Evolutionary conservation across 805 yeast species (phyloP), one percentile per base, ranked within the genome.

Genomic region (Torulaspora quercuum): DNA sequence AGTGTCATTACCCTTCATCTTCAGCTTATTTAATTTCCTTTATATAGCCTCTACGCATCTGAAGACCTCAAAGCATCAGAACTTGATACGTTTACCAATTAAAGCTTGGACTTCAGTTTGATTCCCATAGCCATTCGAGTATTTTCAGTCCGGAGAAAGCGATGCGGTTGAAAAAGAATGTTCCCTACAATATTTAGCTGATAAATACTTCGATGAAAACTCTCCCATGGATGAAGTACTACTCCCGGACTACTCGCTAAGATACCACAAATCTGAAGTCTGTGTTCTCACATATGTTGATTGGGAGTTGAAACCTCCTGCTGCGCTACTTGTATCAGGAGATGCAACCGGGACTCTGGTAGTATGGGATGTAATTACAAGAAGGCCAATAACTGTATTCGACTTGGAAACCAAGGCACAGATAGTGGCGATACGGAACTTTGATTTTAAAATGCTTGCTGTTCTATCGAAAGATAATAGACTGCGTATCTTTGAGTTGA

Each of bases 281-380:
- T 49, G 54, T 7, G 33, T 37, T 16, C 26, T 49, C 22, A 25
- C 32, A 12, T 35, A 41, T 15, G 24, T 44, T 22, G 15, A 28
- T 14, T 25, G 33, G 23, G 35, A 39, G 5, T 6, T 13, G 2
- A 18, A 20, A 14, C 21, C 29, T 8, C 25, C 22, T 8, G 24
- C 39, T 5, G 55, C 57, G 1, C 17, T 30, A 7, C 37, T 59
- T 9, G 17, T 54, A 3, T 55, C 62, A 4, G 55, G 55, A 3
- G 65, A 60, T 44, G 51, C 44, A 5, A 17, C 32, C 1, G 65
- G 65, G 3, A 23, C 14, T 2, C 16, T 59, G 10, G 35, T 45
- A 11, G 25, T 45, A n/a, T 59, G 63, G 64, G 46, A 60, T 37
- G 23, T 57, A 24, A 26, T 55, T 1, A 54, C 53, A 4, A 50